Conservation (phyloP, 2,329 filamentous ascomycete species). For the Apiospora malaysiana region DNA sequence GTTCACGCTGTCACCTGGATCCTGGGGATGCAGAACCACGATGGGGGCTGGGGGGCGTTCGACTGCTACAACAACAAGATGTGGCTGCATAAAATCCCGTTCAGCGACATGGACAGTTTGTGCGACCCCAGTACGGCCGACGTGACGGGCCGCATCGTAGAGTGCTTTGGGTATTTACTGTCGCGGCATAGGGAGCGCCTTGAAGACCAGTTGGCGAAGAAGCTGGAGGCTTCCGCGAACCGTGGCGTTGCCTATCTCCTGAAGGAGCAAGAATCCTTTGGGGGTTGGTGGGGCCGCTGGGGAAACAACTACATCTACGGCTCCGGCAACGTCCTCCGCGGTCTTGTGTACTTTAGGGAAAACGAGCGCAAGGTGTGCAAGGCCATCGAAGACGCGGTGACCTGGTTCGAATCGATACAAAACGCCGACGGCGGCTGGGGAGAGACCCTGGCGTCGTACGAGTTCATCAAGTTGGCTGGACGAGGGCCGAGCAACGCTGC, state of each 20-base stretch:
- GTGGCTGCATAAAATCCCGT: slow-evolving; percentile 43
- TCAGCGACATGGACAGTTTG: slow-evolving; percentile 43
- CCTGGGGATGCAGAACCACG: slow-evolving; percentile 42
- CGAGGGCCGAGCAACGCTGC: not conserved
- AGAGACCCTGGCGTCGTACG: slow-evolving; percentile 7
- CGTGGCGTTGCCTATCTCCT: not conserved
- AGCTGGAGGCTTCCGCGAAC: not conserved
- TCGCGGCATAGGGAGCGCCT: not conserved
- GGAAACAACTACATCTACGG: slow-evolving; percentile 11
- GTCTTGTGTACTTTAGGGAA: not conserved
- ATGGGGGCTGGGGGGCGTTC: slow-evolving; percentile 44
- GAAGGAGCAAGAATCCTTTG: not conserved
- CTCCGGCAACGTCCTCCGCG: not conserved
- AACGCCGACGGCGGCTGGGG: slow-evolving; percentile 16
- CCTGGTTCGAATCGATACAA: slow-evolving; percentile 6
- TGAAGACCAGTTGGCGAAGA: not conserved
- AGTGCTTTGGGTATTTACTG: not conserved
- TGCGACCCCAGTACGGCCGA: slow-evolving; percentile 42
- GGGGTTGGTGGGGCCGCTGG: slow-evolving; percentile 6
- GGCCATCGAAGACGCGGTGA: not conserved
- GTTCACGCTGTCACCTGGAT: slow-evolving; percentile 34
- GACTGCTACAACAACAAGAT: slow-evolving; percentile 41
- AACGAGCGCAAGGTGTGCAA: not conserved
- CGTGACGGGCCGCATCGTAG: slow-evolving; percentile 37
- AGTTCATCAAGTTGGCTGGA: not conserved